Base-by-base conservation (phyloP, 1,284 basidiomycete species). In the Anthracocystis walkeri region DNA sequence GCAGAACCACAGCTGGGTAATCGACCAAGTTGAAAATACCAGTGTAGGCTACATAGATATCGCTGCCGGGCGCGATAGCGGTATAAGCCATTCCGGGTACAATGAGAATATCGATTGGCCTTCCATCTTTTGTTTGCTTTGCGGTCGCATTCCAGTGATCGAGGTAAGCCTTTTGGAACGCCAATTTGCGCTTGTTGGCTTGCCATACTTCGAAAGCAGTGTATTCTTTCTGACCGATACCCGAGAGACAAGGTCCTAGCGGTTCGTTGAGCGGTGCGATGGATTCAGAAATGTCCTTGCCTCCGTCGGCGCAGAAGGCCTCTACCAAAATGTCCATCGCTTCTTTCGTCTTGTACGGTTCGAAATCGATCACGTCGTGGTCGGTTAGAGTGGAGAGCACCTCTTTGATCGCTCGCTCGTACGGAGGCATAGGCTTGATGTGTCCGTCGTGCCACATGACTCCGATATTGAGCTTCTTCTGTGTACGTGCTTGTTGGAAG, bases 1-100 rank as follows among this genome's bases (percentile, higher is more conserved):
- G 93, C 67, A 94, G 88, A 6, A 89, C 86, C n/a, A 89, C 87
- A 1, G 89, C 87, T 0, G 91, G 88, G 76, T 90, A 92, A 80
- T 93, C 92, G 29, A 92, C 87, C 5, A 88, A 82, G 79, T 92
- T 93, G 88, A 89, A 92, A 41, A 48, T 84, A 51, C 51, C 75
- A 46, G 45, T 81, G 66, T 23, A 85, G 81, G 48, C 51, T n/a
- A 72, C 64, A 53, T 76, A 79, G 71, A 87, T 84, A 23, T 87
- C 88, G 8, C 86, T 87, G 55, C 88, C 87, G 57, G 90, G 89
- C 10, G 87, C 87, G 25, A 89, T 86, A 21, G 89, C 88, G 2
- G 89, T 83, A 23, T 87, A 88, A 1, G 89, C 86, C 23, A 88
- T 87, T n/a, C 87, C 87, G 4, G 90, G 90, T 16, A 86, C 85